Base-by-base conservation (phyloP, 169 alveolate species). In the Babesia caballi region DNA sequence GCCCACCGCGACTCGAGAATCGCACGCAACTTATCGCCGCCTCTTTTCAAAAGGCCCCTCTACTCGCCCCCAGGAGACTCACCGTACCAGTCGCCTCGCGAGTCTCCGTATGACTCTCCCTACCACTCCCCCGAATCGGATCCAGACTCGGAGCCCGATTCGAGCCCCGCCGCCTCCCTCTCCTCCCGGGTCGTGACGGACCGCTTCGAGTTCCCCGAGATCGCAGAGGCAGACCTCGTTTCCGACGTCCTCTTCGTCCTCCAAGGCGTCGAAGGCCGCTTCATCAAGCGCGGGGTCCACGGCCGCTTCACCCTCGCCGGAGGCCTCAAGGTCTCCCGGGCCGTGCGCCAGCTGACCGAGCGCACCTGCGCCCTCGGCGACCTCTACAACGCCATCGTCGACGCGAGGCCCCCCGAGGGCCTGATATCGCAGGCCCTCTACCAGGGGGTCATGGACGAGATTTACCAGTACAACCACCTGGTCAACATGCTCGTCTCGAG, bases 241-340 rank as follows among this genome's bases (percentile, higher is more conserved):
- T 40, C 72, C 0, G 85, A 76, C 47, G 7, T 76, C 7, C 14
- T 76, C 9, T 65, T 53, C 35, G 60, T 63, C 9, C 47, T 76
- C 12, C 66, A 66, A 41, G 85, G 85, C 25, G 28, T 76, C 9
- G 81, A 76, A 21, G 81, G 73, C 19, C 66, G 80, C 9, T 76
- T 53, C 54, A 35, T 76, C 19, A 76, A 54, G 49, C 46, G 53
- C 17, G 70, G 25, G 7, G 51, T 12, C n/a, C 25, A 49, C 28
- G 72, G 69, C 17, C 42, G 54, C n/a, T 65, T 56, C 47, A 40
- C 27, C 23, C 52, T 76, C 21, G 36, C 66, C 21, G 11, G 57
- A 7, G 19, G 12, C 19, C 53, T 57, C 30, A 58, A 65, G 44
- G 72, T 76, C 25, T 63, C 85, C 8, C 32, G 52, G 8, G 71